Base-by-base conservation (phyloP, 345 rosid genomes). In the Gossypium raimondii region DNA sequence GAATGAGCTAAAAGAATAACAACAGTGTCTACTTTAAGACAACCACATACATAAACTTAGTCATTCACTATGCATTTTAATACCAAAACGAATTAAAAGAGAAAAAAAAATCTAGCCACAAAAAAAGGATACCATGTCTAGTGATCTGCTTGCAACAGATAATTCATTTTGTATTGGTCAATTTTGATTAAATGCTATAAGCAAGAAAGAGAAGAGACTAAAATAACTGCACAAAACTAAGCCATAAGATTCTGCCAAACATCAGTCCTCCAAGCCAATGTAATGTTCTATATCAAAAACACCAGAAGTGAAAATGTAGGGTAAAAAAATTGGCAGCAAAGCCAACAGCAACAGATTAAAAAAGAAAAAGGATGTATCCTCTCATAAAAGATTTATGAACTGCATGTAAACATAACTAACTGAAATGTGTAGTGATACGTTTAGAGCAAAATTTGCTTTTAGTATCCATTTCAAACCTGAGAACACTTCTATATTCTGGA, bases 171-270 rank as follows among this genome's bases (percentile, higher is more conserved):
- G 38, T 3, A 67, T 34, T 22, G 38, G 7, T 45, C 48, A 67
- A 11, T 47, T 45, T 47, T 25, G 24, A 45, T 7, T 22, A 67
- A 22, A 47, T 12, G 38, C 38, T 45, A 18, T 12, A 65, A 47
- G 38, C 34, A 45, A 67, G 47, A 66, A 47, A 45, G 55, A 67
- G 17, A 67, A 45, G 55, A 67, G 38, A 67, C 55, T 45, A 66
- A 44, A 44, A 44, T 59, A 63, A 34, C 9, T 1, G 24, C 22
- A 17, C 7, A 38, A 38, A 63, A 38, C 22, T 20, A 44, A 45
- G 52, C 13, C 53, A 63, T 1, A 67, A 67, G 45, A 44, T 45
- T 52, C 18, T 12, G 11, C 13, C 50, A 41, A 9, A 34, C 67
- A 62, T 29, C 67, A 34, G 20, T 62, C 22, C 12, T 17, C 48